A percentile compares a stretch with the other conserved stretches of the same genome.
phyloP scores from a whole-genome alignment of 768 basidiomycete species.

The Amanita rimosa region DNA sequence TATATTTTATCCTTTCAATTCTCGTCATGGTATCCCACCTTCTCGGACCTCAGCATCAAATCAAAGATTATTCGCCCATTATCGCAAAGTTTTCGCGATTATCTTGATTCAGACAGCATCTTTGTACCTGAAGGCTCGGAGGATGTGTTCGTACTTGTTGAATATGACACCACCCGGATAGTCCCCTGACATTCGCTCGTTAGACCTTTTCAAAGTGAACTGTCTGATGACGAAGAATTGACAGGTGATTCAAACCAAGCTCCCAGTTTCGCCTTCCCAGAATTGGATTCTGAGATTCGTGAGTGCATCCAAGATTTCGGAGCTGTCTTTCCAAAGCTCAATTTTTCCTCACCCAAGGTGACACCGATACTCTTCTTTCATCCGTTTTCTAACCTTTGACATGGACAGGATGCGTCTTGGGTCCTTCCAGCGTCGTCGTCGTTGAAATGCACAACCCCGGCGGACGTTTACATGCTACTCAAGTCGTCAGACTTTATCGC shows the following conservation, averaged over 20 bases:
- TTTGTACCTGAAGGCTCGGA: conserved; percentile 77
- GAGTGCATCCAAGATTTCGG: conserved; percentile 55
- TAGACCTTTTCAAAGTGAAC: conserved; percentile 41
- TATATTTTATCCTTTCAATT: conserved; percentile 70
- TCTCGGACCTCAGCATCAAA: conserved; percentile 51
- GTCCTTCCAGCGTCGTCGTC: conserved; percentile 76
- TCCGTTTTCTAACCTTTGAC: not conserved
- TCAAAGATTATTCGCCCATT: conserved; percentile 69
- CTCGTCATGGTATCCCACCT: conserved; percentile 76
- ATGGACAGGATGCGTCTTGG: conserved; percentile 81
- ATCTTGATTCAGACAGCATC: conserved; percentile 78
- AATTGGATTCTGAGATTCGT: conserved; percentile 66
- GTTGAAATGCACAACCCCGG: conserved; percentile 76
- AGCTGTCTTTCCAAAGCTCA: conserved; percentile 91
- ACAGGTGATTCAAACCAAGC: conserved; percentile 14
- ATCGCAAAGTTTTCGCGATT: conserved; percentile 48
- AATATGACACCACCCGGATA: not conserved
- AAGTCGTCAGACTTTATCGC: conserved; percentile 88
- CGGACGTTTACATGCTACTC: conserved; percentile 84
- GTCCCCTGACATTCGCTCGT: not conserved
- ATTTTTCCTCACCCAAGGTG: conserved; percentile 91
- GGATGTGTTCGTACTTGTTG: conserved; percentile 41
- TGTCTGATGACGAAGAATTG: conserved; percentile 44
- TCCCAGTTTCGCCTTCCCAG: conserved; percentile 60
- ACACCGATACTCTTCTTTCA: not conserved